Evolutionary conservation across 495 filamentous ascomycete genomes (phyloP).

Genomic region (Articulospora tetracladia): DNA sequence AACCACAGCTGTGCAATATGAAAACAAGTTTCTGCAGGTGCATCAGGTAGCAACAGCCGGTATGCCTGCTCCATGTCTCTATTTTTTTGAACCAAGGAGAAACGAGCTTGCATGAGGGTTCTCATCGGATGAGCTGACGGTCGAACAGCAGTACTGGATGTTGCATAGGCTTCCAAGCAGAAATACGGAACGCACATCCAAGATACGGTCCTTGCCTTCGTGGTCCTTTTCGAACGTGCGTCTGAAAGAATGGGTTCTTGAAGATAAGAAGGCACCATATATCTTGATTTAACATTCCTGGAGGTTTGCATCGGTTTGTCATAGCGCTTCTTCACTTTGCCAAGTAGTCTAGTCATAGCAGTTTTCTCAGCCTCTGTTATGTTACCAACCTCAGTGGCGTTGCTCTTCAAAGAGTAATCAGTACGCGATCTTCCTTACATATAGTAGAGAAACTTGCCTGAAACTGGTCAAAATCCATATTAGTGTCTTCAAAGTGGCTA

Average conservation of each 20-base stretch:
- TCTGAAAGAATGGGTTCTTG: slow-evolving; percentile 24
- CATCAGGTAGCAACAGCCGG: slow-evolving; percentile 24
- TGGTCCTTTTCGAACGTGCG: slow-evolving; percentile 15
- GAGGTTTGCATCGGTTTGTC: slow-evolving; percentile 29
- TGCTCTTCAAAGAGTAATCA: slow-evolving; percentile 12
- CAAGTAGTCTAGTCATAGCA: slow-evolving; percentile 23
- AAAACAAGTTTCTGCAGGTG: slow-evolving; percentile 29
- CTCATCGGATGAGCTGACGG: slow-evolving; percentile 28
- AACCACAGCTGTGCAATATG: slow-evolving; percentile 38
- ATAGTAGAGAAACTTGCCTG: neutral
- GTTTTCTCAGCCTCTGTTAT: slow-evolving; percentile 25
- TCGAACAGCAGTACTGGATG: slow-evolving; percentile 21
- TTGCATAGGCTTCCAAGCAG: slow-evolving; percentile 32
- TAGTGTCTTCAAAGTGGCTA: slow-evolving; percentile 26
- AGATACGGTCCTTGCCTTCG: slow-evolving; percentile 22
- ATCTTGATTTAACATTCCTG: slow-evolving; percentile 21
- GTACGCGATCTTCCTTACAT: slow-evolving; percentile 2
- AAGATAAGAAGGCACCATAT: slow-evolving; percentile 30
- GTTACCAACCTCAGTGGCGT: slow-evolving; percentile 18
- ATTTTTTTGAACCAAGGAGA: slow-evolving; percentile 25
- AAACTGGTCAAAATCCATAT: slow-evolving; percentile 29
- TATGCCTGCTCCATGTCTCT: slow-evolving; percentile 39
- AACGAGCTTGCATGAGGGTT: slow-evolving; percentile 34
- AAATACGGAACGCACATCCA: slow-evolving; percentile 39
- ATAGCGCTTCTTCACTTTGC: slow-evolving; percentile 21